Evolutionary conservation across 768 basidiomycete genomes (phyloP).

Genomic region (Kwoniella mangroviensis): DNA sequence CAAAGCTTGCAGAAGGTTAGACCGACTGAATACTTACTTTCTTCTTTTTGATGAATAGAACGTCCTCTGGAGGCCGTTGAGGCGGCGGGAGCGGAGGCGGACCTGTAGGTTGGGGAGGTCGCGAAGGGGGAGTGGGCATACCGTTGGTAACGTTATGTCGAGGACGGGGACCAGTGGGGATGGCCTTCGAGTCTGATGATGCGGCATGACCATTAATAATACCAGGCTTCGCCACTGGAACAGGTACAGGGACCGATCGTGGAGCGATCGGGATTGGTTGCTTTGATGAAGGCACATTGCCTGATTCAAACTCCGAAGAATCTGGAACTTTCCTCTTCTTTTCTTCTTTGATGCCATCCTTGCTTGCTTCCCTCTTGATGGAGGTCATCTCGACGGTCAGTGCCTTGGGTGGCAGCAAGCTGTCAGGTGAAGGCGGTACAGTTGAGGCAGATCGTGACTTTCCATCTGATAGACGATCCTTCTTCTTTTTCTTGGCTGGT

Average conservation of each 20-base stretch:
- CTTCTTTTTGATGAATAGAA: slow-evolving; percentile 47
- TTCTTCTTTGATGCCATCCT: slow-evolving; percentile 3
- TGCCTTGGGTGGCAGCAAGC: slow-evolving; percentile 20
- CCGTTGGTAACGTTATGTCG: neutral
- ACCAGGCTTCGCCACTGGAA: neutral
- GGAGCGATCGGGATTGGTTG: neutral
- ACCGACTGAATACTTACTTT: slow-evolving; percentile 27
- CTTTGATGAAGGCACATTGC: neutral
- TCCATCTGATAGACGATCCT: slow-evolving; percentile 5
- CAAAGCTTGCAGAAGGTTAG: neutral
- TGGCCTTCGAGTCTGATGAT: neutral
- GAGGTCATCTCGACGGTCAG: slow-evolving; percentile 14
- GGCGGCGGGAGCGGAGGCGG: slow-evolving; percentile 24
- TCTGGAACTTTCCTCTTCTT: slow-evolving; percentile 19
- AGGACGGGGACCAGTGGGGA: neutral
- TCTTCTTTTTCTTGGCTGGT: slow-evolving; percentile 32
- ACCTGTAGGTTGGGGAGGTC: slow-evolving; percentile 10
- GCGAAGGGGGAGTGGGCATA: neutral
- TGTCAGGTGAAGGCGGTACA: slow-evolving; percentile 7
- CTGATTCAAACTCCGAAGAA: neutral
- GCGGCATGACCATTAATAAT: neutral
- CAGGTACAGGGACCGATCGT: slow-evolving; percentile 3
- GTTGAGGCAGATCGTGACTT: neutral
- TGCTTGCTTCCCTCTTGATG: slow-evolving; percentile 20
- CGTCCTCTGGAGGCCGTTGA: slow-evolving; percentile 32